phyloP scores from a whole-genome alignment of 306 rosid genomes.

The Gillenia trifoliata region DNA sequence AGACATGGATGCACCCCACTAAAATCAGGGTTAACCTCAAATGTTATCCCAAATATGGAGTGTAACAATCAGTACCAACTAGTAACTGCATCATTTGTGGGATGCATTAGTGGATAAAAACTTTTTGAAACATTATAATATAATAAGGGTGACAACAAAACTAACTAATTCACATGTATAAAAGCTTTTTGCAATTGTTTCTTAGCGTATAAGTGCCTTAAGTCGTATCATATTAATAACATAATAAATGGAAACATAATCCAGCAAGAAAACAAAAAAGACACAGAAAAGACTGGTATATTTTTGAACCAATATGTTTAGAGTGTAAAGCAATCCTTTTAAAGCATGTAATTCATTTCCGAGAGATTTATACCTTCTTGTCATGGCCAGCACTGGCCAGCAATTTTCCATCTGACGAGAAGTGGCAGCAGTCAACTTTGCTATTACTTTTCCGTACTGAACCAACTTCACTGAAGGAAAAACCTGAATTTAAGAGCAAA shows the following conservation, averaged over 20 bases:
- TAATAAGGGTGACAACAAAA: background rate
- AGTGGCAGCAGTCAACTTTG: conserved; percentile 91
- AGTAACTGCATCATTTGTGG: background rate
- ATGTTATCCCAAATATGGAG: background rate
- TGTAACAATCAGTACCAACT: background rate
- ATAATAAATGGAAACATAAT: background rate
- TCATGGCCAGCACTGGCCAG: conserved; percentile 98
- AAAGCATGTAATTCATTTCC: conserved; percentile 18
- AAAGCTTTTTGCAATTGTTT: too few species aligned
- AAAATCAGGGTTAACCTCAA: background rate
- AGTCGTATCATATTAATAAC: too few species aligned
- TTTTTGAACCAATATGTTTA: background rate
- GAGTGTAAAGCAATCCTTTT: background rate
- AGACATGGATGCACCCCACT: background rate
- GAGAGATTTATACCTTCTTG: conserved; percentile 64
- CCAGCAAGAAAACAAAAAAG: background rate
- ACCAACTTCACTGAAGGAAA: conserved; percentile 74
- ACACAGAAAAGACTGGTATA: background rate
- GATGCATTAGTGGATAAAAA: background rate
- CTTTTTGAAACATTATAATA: background rate
- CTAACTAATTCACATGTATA: background rate
- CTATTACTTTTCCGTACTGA: conserved; percentile 74
- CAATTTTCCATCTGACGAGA: conserved; percentile 93
- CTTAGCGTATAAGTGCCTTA: too few species aligned
- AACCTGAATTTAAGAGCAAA: conserved; percentile 44